Base-by-base conservation (phyloP, 257 asterid species). In the Rehmannia glutinosa region DNA sequence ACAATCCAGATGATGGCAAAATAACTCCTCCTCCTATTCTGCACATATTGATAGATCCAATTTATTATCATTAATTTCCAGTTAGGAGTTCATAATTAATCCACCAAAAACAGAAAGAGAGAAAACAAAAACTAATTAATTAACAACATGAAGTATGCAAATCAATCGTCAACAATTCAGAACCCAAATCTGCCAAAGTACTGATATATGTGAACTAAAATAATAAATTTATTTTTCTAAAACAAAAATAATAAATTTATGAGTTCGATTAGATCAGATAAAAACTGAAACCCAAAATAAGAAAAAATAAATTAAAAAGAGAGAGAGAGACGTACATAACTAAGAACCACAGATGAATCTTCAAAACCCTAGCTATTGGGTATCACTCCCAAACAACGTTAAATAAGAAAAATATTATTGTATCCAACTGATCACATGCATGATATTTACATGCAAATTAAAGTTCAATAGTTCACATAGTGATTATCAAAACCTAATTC, bases 1-100 rank as follows among this genome's bases (percentile, higher is more conserved):
- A 19, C 28, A 49, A 20, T 5, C 30, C 25, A 45, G 52, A 45
- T 4, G 23, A 24, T 15, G 58, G 47, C 19, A 54, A 28, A 38
- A 6, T 15, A 45, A 39, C 49, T 27, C 42, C 66, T 52, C 54
- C 43, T 8, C 60, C 61, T 69, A 43, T 43, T 64, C 77, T 72
- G 61, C 71, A 64, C 16, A 17, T 8, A n/a, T 23, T 42, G 13
- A 30, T 42, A 43, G 7, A 23, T 54, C 16, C 4, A 54, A 55
- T n/a, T 67, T 15, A 17, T 28, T 49, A 27, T 38, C 62, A 38
- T 24, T 25, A 39, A 21, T 38, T 21, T 15, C 38, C 23, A 27
- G 16, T 33, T 43, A 19, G 30, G 11, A 21, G 43, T 16, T 15
- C 20, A 27, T 47, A 65, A 36, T 19, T 4, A 12, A 4, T 5